These are phyloP conservation scores for Macroventuria anomochaeta DNA, from an alignment of 2,329 filamentous ascomycete genomes.

Conservation along the genomic window DNA sequence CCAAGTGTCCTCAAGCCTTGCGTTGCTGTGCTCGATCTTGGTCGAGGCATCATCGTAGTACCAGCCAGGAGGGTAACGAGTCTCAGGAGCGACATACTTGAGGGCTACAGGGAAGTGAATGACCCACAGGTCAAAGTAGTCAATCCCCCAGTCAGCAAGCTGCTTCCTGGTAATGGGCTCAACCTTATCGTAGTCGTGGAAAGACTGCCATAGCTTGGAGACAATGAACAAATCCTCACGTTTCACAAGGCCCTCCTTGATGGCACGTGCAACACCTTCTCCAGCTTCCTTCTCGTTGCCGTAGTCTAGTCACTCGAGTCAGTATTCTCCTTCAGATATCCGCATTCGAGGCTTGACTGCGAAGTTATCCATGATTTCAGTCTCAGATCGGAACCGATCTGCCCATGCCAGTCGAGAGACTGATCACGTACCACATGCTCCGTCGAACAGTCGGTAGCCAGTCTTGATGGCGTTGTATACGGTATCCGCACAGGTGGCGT, in stretches of 20 bases:
- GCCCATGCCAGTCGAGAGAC: no score
- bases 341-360: no score
- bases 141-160: constrained; percentile 56
- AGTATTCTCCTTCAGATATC: not conserved
- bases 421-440: constrained; percentile 25
- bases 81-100: constrained; percentile 57
- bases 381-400: not conserved
- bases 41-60: constrained; percentile 41
- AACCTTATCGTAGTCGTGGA: constrained; percentile 81
- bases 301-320: constrained; percentile 36
- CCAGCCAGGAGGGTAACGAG: constrained; percentile 48
- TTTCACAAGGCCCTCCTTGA: constrained; percentile 48
- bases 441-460: constrained; percentile 41
- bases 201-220: constrained; percentile 92
- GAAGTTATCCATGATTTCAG: not conserved
- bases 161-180: constrained; percentile 73
- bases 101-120: constrained; percentile 73
- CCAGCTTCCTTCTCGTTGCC: constrained; percentile 49
- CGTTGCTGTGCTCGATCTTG: constrained; percentile 45
- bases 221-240: constrained; percentile 86
- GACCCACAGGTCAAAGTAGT: constrained; percentile 59
- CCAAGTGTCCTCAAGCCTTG: constrained; percentile 47
- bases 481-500: constrained; percentile 73
- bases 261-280: constrained; percentile 46
- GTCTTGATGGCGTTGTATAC: constrained; percentile 67